Conservation (phyloP, 805 yeast genomes). For the Yamadazyma scolyti region DNA sequence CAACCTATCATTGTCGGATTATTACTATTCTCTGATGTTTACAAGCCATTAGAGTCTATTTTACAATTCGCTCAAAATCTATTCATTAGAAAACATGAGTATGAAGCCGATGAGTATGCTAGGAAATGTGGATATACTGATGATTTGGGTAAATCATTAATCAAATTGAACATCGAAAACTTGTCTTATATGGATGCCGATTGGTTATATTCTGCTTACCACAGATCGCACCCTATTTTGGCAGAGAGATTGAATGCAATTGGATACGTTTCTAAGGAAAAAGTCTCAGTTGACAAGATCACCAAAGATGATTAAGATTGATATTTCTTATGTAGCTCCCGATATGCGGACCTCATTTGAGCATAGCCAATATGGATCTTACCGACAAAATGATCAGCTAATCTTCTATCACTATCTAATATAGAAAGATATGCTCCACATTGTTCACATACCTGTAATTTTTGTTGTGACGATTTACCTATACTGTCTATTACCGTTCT, state of each 20-base stretch:
- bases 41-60: conserved; percentile 71
- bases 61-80: conserved; percentile 65
- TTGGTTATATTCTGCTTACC: conserved; percentile 83
- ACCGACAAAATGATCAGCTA: conserved; percentile 88
- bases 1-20: conserved; percentile 82
- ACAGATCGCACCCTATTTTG: conserved; percentile 87
- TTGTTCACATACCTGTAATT: conserved; percentile 81
- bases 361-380: conserved; percentile 83
- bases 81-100: conserved; percentile 83
- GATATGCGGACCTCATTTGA: conserved; percentile 59
- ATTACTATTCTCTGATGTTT: conserved; percentile 69
- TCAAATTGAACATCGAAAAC: conserved; percentile 75
- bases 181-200: conserved; percentile 86
- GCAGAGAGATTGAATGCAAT: conserved; percentile 85
- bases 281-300: too few species aligned
- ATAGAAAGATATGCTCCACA: conserved; percentile 89
- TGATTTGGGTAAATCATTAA: conserved; percentile 67
- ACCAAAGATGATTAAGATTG: conserved; percentile 4
- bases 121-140: conserved; percentile 66
- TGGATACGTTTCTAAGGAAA: conserved; percentile 43
- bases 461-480: conserved; percentile 86
- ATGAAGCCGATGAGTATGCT: conserved; percentile 90
- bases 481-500: conserved; percentile 62
- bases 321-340: conserved; percentile 23
- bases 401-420: conserved; percentile 79